Percentiles rank a stretch among this genome's conserved stretches.
Evolutionary conservation across 495 filamentous ascomycete species (phyloP).

Genomic region (Penicillium arizonense): DNA sequence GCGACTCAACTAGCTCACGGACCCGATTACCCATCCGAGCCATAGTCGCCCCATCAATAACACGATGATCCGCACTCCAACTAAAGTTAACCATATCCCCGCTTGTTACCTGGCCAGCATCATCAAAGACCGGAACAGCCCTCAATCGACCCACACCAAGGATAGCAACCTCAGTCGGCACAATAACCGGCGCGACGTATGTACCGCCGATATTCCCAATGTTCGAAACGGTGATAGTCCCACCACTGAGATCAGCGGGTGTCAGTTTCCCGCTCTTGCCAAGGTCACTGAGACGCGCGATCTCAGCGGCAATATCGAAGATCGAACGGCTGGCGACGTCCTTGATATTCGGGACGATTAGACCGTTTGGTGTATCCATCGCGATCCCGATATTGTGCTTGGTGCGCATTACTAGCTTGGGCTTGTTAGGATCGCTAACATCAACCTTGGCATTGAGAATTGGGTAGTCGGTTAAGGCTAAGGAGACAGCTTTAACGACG

Average conservation of each 20-base stretch:
- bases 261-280: constrained; percentile 74
- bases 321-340: constrained; percentile 75
- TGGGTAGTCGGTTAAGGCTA: constrained; percentile 77
- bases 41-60: constrained; percentile 93
- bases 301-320: constrained; percentile 71
- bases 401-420: constrained; percentile 69
- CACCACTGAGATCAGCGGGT: constrained; percentile 73
- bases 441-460: constrained; percentile 86
- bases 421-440: constrained; percentile 52
- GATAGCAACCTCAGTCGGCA: constrained; percentile 86
- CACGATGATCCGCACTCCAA: constrained; percentile 95
- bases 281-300: constrained; percentile 67
- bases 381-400: constrained; percentile 96
- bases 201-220: constrained; percentile 96
- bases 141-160: constrained; percentile 82
- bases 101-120: constrained; percentile 81
- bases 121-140: constrained; percentile 66
- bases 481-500: constrained; percentile 89
- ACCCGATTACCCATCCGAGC: constrained; percentile 84
- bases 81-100: constrained; percentile 91
- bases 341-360: constrained; percentile 93
- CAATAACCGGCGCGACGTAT: constrained; percentile 87
- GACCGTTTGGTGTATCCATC: constrained; percentile 87
- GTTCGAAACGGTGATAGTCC: constrained; percentile 94
- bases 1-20: constrained; percentile 72